Percentiles rank a stretch among this genome's conserved stretches.
Conservation (phyloP, 202 grass and related monocot species). For the Schoenoplectus tabernaemontani region DNA sequence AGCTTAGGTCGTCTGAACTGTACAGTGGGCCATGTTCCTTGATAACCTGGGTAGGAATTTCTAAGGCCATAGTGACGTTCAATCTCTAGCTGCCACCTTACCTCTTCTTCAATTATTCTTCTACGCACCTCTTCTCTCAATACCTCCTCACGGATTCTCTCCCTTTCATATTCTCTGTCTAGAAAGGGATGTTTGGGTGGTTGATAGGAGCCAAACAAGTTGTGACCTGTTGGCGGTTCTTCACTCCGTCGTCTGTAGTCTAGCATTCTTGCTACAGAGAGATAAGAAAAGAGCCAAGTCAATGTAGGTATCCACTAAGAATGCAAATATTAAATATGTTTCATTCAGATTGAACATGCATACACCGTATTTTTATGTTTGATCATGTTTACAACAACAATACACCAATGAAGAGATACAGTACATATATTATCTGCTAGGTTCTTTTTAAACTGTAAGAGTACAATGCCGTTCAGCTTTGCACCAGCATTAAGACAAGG, state of each 20-base stretch:
- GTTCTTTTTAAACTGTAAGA: neutral
- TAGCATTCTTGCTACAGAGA: conserved; percentile 7
- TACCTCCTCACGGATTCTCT: conserved; percentile 32
- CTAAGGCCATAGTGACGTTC: conserved; percentile 3
- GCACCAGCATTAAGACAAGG: neutral
- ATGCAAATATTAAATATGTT: too few relatives aligned
- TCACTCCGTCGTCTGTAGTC: neutral
- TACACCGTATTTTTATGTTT: neutral
- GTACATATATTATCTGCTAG: neutral
- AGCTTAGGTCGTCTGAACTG: neutral
- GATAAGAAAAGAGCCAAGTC: neutral
- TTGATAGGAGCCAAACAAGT: neutral
- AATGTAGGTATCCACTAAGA: neutral
- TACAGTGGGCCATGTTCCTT: neutral
- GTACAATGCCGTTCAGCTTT: neutral
- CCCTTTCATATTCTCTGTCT: conserved; percentile 25
- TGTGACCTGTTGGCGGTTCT: neutral
- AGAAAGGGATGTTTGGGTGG: neutral
- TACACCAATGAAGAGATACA: neutral
- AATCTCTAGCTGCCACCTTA: conserved; percentile 23
- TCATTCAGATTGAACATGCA: neutral
- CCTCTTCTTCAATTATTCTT: conserved; percentile 32
- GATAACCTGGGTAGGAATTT: neutral
- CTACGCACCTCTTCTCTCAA: conserved; percentile 28
- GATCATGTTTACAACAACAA: neutral